Percentiles rank a stretch among this genome's conserved stretches.
Conservation (phyloP, 139 green algal species). For the Chlorella sp. region DNA sequence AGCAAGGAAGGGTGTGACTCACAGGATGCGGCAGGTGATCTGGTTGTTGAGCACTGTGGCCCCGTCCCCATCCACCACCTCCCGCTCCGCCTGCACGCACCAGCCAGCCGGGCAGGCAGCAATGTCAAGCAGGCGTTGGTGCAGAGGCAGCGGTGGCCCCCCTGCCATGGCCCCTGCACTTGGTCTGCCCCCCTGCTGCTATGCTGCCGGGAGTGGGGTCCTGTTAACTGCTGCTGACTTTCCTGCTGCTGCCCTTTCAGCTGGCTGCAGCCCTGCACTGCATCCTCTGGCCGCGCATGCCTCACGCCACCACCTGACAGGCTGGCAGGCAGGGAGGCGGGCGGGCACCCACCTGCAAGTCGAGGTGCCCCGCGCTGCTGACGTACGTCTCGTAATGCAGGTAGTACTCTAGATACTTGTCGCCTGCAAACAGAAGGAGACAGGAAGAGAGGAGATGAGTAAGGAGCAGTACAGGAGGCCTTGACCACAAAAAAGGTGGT, state of each 20-base stretch:
- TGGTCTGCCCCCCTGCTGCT: no score
- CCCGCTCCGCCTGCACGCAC: conserved; percentile 11
- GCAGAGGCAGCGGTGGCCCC: neutral
- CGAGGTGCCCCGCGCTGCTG: conserved; percentile 36
- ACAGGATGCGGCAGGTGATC: conserved; percentile 40
- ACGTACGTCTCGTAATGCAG: conserved; percentile 49
- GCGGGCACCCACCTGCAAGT: conserved; percentile 34
- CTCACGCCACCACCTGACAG: no score
- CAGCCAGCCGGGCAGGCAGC: neutral
- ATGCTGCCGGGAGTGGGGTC: neutral
- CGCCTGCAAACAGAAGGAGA: neutral
- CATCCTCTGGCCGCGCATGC: neutral
- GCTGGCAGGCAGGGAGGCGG: neutral
- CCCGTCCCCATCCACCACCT: conserved; percentile 30
- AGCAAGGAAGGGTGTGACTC: neutral
- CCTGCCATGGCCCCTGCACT: no score
- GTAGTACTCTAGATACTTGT: conserved; percentile 54
- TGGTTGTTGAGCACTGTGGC: conserved; percentile 33
- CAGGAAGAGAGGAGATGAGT: neutral
- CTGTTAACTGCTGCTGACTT: neutral
- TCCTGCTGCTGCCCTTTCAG: neutral
- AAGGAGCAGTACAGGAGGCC: no score
- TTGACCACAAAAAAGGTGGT: no score
- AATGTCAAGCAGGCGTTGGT: neutral
- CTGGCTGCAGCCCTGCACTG: neutral